Base-by-base conservation (phyloP, 139 green algal genomes). In the Coelastrella sp. region DNA sequence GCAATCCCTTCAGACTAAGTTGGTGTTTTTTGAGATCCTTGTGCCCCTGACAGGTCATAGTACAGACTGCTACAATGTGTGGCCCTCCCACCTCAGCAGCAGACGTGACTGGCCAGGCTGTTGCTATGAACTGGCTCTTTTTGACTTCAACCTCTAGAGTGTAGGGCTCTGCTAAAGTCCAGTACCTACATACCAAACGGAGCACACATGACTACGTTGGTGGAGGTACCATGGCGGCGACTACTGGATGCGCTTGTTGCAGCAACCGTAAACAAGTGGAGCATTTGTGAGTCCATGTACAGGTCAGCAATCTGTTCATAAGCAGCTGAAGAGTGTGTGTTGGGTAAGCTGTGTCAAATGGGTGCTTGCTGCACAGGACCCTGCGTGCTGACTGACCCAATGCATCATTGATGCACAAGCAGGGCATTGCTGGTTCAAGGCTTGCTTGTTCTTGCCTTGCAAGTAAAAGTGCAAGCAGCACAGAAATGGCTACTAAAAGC, bases 71-170 rank as follows among this genome's bases (percentile, higher is more conserved):
- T 80, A 47, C 74, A 80, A 22, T 76, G 80, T 8, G 5, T 87
- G 17, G 6, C 7, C 73, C 61, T 66, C 85, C 47, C 32, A 94
- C 83, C 89, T 96, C 90, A 3, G 92, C 88, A 0, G 91, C 13
- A 3, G 83, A 93, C 3, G 59, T 73, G 3, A 97, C 92, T 3
- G 95, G 96, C 94, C 95, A 97, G 0, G 95, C 96, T 23, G 77
- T 94, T 4, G 95, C 91, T 0, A 98, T 57, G 89, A 99, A 99
- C 60, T 92, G 95, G 16, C 68, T 82, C 58, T 88, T 91, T 56
- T 91, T 91, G 3, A 90, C 56, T 68, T 94, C 91, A 23, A 83
- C 7, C 17, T 88, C 82, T 32, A 84, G 83, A 54, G 58, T 83
- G 57, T 64, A 76, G 2, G 80, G 73, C 23, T 89, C 60, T 17